phyloP scores from a whole-genome alignment of 805 yeast genomes.

The Wickerhamiella siamensis region DNA sequence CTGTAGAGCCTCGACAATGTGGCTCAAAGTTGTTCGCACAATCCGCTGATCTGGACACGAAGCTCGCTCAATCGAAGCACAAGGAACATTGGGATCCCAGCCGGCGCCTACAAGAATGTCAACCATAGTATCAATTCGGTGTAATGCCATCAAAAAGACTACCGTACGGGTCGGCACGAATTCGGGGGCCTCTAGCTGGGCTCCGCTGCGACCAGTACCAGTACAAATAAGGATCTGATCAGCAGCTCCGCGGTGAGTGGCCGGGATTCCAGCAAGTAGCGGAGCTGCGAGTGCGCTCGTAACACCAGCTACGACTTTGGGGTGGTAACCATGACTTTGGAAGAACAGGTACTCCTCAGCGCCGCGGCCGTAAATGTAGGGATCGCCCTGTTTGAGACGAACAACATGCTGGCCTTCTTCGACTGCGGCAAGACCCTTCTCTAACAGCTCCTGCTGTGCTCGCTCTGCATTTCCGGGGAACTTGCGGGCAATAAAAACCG shows the following conservation, averaged over 20 bases:
- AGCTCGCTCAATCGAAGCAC: slow-evolving; percentile 79
- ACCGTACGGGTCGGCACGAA: slow-evolving; percentile 64
- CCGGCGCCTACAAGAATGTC: slow-evolving; percentile 33
- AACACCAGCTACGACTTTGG: slow-evolving; percentile 72
- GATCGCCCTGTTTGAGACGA: slow-evolving; percentile 90
- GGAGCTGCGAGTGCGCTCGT: slow-evolving; percentile 86
- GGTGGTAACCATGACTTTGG: slow-evolving; percentile 48
- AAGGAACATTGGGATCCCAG: slow-evolving; percentile 65
- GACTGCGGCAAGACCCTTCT: slow-evolving; percentile 55
- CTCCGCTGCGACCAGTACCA: slow-evolving; percentile 85
- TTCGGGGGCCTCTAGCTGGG: slow-evolving; percentile 62
- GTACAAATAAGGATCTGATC: slow-evolving; percentile 90
- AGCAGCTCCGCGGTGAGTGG: slow-evolving; percentile 82
- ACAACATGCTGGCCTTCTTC: slow-evolving; percentile 62
- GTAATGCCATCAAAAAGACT: slow-evolving; percentile 79
- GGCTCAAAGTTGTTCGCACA: slow-evolving; percentile 52
- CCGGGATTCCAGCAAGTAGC: slow-evolving; percentile 66
- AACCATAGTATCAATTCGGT: slow-evolving; percentile 36
- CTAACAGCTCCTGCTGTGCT: slow-evolving; percentile 74
- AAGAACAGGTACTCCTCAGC: slow-evolving; percentile 80
- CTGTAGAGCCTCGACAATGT: slow-evolving; percentile 60
- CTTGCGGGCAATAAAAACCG: slow-evolving; percentile 74
- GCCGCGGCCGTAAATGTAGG: slow-evolving; percentile 91
- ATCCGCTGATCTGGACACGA: slow-evolving; percentile 87
- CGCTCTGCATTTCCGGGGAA: slow-evolving; percentile 94